Percentiles rank a stretch among this genome's conserved stretches.
These are phyloP conservation scores for Huntiella decipiens DNA, from an alignment of 2,329 filamentous ascomycete genomes.

Conservation along the genomic window DNA sequence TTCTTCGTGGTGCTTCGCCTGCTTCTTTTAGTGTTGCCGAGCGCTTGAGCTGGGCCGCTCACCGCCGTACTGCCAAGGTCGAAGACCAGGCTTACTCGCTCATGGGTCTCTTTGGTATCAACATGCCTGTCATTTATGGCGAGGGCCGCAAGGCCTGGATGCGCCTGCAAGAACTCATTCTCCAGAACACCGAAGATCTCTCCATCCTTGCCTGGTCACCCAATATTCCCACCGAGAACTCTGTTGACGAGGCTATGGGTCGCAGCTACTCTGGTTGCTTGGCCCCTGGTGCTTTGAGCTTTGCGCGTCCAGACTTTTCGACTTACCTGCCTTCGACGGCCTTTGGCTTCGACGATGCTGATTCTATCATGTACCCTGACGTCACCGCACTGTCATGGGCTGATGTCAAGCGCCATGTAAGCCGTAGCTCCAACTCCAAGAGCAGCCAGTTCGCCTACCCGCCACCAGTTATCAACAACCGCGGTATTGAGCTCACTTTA, in stretches of 20 bases:
- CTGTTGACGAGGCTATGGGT: background rate
- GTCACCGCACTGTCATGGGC: slow-evolving; percentile 10
- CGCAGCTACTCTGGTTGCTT: slow-evolving; percentile 6
- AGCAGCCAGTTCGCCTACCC: slow-evolving; percentile 11
- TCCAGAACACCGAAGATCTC: slow-evolving; percentile 19
- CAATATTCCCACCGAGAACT: slow-evolving; percentile 1
- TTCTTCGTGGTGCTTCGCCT: slow-evolving; percentile 11
- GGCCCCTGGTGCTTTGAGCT: slow-evolving; percentile 8
- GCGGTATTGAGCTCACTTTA: slow-evolving; percentile 12
- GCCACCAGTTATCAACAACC: slow-evolving; percentile 9
- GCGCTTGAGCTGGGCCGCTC: slow-evolving; percentile 16
- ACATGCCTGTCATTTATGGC: slow-evolving; percentile 17
- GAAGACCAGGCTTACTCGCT: slow-evolving; percentile 18
- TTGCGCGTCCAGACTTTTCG: slow-evolving; percentile 10
- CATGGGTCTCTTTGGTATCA: slow-evolving; percentile 16
- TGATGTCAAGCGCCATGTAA: slow-evolving; percentile 11
- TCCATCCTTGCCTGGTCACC: slow-evolving; percentile 18
- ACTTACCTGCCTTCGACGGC: slow-evolving; percentile 11
- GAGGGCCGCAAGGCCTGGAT: slow-evolving; percentile 18
- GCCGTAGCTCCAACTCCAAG: slow-evolving; percentile 4
- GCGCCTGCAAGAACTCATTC: slow-evolving; percentile 20
- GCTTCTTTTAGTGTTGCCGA: slow-evolving; percentile 11
- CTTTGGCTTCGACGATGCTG: slow-evolving; percentile 13
- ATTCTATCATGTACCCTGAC: slow-evolving; percentile 12
- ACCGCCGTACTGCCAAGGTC: slow-evolving; percentile 14